Conservation (phyloP, 169 alveolate genomes). For the Amoebophrya sp. region DNA sequence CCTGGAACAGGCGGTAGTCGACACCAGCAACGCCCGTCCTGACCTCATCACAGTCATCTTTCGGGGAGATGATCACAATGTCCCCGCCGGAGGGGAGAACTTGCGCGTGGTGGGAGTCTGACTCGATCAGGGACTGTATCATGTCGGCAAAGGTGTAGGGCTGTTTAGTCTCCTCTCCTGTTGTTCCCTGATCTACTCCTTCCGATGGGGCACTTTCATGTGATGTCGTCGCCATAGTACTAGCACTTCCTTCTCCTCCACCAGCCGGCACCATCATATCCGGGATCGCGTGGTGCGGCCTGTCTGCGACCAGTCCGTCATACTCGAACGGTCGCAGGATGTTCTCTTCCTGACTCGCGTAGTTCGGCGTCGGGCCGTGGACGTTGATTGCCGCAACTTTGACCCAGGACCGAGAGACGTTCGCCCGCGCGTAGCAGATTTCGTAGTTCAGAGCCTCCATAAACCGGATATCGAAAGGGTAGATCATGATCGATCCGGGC, state of each 20-base stretch:
- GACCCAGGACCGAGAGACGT: background rate
- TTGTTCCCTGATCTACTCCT: too few relatives aligned
- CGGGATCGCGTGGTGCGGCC: background rate
- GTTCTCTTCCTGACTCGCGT: background rate
- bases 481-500: background rate
- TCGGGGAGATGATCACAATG: background rate
- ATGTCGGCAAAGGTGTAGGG: background rate
- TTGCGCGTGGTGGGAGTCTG: background rate
- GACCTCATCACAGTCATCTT: slow-evolving; percentile 10
- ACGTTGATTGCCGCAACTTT: background rate
- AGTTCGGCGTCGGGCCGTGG: background rate
- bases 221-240: background rate
- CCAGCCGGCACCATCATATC: background rate
- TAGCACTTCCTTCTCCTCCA: background rate
- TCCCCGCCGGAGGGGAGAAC: background rate
- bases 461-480: background rate
- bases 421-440: slow-evolving; percentile 4
- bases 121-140: background rate
- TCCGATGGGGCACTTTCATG: too few relatives aligned
- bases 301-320: background rate
- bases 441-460: background rate
- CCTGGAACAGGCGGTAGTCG: slow-evolving; percentile 20
- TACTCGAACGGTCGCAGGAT: slow-evolving; percentile 11
- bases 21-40: background rate
- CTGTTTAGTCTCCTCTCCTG: too few relatives aligned